phyloP scores from a whole-genome alignment of 164 flowering plant genomes.

The Pachysandra terminalis region DNA sequence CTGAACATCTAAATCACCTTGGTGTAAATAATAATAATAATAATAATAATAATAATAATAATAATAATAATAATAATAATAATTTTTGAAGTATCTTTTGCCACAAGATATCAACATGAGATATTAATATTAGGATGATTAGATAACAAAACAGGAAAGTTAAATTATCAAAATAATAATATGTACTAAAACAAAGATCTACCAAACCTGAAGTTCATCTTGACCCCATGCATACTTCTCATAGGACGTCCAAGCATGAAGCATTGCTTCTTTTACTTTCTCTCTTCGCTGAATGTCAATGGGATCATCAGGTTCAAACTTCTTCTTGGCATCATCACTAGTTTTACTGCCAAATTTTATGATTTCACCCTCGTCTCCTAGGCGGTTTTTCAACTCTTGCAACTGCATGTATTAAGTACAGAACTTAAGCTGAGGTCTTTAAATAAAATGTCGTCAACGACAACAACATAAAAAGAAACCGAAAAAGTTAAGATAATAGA shows the following conservation, averaged over 20 bases:
- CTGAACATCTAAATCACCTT: too few species aligned
- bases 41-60: too few species aligned
- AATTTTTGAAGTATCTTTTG: too few species aligned
- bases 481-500: too few species aligned
- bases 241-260: constrained; percentile 95
- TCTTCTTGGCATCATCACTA: constrained; percentile 4
- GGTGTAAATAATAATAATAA: too few species aligned
- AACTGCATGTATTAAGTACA: constrained; percentile 43
- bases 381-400: constrained; percentile 41
- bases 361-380: constrained; percentile 21
- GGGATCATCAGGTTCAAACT: constrained; percentile 48
- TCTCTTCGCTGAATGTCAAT: constrained; percentile 61
- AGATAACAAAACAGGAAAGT: neutral
- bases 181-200: neutral
- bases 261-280: constrained; percentile 95
- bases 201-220: constrained; percentile 94
- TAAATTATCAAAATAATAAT: too few species aligned
- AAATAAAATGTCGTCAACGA: too few species aligned
- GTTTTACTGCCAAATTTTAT: constrained; percentile 10
- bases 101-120: too few species aligned
- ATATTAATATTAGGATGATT: neutral
- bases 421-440: neutral
- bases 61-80: too few species aligned
- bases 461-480: too few species aligned
- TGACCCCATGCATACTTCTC: constrained; percentile 99